A percentile compares a stretch with the other conserved stretches of the same genome.
Conservation (phyloP, 257 asterid genomes). For the Salvia miltiorrhiza region DNA sequence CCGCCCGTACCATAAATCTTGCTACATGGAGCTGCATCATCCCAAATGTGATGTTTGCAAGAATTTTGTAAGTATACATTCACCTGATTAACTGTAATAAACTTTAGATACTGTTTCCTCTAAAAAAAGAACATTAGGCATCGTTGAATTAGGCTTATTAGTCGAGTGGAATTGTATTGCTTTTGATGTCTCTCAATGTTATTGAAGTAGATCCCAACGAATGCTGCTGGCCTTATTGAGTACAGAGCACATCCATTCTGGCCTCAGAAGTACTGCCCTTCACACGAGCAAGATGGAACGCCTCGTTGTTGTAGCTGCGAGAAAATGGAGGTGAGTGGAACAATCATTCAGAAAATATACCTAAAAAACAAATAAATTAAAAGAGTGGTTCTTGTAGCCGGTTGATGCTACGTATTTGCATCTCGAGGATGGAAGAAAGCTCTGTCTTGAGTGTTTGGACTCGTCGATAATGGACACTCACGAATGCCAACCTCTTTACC, state of each 20-base stretch:
- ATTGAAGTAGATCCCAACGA: constrained; percentile 57
- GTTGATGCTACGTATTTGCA: constrained; percentile 68
- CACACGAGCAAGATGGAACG: constrained; percentile 77
- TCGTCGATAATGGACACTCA: constrained; percentile 97
- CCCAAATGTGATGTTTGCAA: constrained; percentile 88
- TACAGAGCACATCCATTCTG: constrained; percentile 84
- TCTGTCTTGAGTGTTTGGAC: constrained; percentile 92
- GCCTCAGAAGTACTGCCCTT: constrained; percentile 88
- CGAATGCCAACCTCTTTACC: constrained; percentile 93
- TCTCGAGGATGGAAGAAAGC: constrained; percentile 89
- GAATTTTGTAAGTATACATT: constrained; percentile 51
- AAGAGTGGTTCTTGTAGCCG: constrained; percentile 40
- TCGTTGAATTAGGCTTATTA: neutral
- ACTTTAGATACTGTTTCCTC: neutral
- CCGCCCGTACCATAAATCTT: constrained; percentile 69
- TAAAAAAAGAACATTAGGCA: neutral
- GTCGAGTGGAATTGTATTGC: neutral
- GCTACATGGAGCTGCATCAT: constrained; percentile 67
- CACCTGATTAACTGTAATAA: neutral
- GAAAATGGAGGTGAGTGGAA: constrained; percentile 72
- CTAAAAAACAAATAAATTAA: too few relatives aligned
- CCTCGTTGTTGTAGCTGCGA: constrained; percentile 95
- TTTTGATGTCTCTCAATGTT: neutral
- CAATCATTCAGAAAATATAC: neutral
- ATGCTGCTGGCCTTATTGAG: constrained; percentile 64